Percentiles rank a stretch among this genome's conserved stretches.
Evolutionary conservation across 768 basidiomycete genomes (phyloP).

Genomic region (Suillus lakei): DNA sequence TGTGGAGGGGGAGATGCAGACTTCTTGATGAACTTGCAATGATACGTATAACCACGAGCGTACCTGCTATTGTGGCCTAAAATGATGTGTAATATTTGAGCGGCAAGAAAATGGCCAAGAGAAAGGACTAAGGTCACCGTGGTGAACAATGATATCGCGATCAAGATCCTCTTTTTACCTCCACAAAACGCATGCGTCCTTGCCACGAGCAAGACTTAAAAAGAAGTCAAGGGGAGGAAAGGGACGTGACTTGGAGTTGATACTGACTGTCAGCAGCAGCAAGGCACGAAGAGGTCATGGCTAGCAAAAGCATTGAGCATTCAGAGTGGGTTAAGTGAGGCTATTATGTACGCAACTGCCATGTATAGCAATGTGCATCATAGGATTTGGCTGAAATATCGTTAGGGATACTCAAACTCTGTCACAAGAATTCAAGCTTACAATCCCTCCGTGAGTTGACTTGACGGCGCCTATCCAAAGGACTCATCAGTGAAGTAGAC

Average conservation of each 20-base stretch:
- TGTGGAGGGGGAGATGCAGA: neutral
- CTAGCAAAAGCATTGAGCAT: neutral
- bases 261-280: neutral
- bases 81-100: too few relatives aligned
- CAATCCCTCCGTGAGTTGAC: neutral
- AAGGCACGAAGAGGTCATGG: neutral
- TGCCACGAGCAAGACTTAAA: neutral
- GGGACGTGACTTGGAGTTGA: neutral
- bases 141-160: neutral
- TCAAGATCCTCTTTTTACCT: neutral
- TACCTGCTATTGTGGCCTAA: neutral
- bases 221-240: neutral
- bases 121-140: neutral
- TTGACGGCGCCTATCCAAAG: neutral
- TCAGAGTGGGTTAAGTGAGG: neutral
- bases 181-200: neutral
- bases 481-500: neutral
- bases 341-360: neutral
- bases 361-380: neutral
- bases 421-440: neutral
- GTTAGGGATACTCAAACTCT: neutral
- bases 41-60: neutral
- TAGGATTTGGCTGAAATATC: neutral
- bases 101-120: neutral
- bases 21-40: neutral